Percentiles rank a stretch among this genome's conserved stretches.
Conservation (phyloP, 345 rosid species). For the Eucalyptus erythrocorys region DNA sequence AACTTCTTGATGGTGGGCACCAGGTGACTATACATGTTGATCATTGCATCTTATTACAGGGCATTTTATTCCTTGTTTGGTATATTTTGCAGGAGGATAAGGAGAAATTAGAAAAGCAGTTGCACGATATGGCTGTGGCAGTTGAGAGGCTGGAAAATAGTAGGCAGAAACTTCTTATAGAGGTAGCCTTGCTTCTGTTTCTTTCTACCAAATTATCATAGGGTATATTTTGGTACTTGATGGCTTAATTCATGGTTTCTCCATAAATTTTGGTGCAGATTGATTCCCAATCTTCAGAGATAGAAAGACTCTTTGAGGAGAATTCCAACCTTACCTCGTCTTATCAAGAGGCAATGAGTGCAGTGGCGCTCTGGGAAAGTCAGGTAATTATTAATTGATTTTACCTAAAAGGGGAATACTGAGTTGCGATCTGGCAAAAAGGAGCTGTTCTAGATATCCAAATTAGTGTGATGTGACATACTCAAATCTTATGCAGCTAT, state of each 20-base stretch:
- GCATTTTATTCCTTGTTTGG: not conserved
- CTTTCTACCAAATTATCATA: not conserved
- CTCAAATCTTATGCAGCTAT: not conserved
- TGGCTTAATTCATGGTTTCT: not conserved
- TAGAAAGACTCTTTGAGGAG: slow-evolving; percentile 89
- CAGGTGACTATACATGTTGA: not conserved
- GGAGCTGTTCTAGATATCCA: not conserved
- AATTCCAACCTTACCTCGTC: slow-evolving; percentile 60
- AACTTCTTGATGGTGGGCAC: not conserved
- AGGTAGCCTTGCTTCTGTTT: slow-evolving; percentile 29
- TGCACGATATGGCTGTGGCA: slow-evolving; percentile 91
- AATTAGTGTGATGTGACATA: not conserved
- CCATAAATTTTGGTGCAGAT: slow-evolving; percentile 31
- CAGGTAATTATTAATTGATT: slow-evolving; percentile 16
- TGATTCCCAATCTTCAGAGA: slow-evolving; percentile 94
- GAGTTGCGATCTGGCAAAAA: not conserved
- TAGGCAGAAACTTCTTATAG: slow-evolving; percentile 91
- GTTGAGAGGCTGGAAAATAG: slow-evolving; percentile 91
- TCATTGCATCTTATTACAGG: not conserved
- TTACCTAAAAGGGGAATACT: not conserved
- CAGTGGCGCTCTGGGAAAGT: slow-evolving; percentile 77
- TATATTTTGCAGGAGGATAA: slow-evolving; percentile 56
- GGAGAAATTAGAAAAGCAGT: slow-evolving; percentile 78
- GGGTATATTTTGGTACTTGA: not conserved
- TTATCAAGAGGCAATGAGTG: slow-evolving; percentile 54